Base-by-base conservation (phyloP, 106 monocot genomes). In the Dendrobium catenatum region DNA sequence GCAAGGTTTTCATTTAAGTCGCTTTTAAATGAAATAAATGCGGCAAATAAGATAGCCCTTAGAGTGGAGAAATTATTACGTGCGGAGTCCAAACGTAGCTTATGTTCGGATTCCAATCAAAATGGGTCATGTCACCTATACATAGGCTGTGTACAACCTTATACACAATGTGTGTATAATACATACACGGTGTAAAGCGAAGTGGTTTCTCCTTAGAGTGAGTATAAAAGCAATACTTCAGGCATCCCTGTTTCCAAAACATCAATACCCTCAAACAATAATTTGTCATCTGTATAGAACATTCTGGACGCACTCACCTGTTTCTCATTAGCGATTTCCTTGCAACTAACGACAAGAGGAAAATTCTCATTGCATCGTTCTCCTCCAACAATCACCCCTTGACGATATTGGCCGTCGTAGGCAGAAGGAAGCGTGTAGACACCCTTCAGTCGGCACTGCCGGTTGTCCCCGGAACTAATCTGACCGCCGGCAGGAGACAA, bases 241-340 rank as follows among this genome's bases (percentile, higher is more conserved):
- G 46, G 16, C 13, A 7, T 13, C 22, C 17, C 29, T 68, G 68
- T 31, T 68, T 68, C 68, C 10, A 10, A 27, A 73, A 73, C 41
- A 73, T 43, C 29, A 74, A 44, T 9, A 8, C 19, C 1, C 18
- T 44, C 6, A 42, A 18, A 44, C 2, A 74, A 43, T 20, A 9
- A 3, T 26, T 48, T 37, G 44, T 9, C 42, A 43, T 75, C 42
- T 6, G 74, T 20, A 6, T 20, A 43, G 7, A 49, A 29, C 8
- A 24, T 3, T 76, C 15, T 70, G 18, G 40, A 61, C 20, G 42
- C 49, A 43, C 54, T 70, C 54, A 96, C 93, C 92, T 89, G 88
- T 75, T 89, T 88, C 59, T 88, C 89, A 41, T 84, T 83, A 26
- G 82, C 44, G n/a, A 72, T 68, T 73, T 89, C 87, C 82, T 91